phyloP scores from a whole-genome alignment of 2,329 filamentous ascomycete genomes.

The Pleoardoris graminearum region DNA sequence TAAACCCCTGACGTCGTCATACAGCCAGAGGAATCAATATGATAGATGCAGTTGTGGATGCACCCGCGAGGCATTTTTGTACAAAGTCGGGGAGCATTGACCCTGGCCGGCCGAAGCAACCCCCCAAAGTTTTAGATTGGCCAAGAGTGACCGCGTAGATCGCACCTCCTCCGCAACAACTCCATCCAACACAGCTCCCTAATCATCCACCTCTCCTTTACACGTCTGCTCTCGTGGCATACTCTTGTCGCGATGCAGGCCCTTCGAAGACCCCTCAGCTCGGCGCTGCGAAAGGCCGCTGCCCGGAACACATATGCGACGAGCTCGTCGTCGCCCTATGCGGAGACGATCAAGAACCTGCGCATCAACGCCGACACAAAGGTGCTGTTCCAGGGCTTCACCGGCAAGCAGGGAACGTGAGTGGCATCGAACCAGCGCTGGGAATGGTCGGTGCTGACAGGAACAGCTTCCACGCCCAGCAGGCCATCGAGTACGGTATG shows the following conservation, averaged over 20 bases:
- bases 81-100: constrained; percentile 5
- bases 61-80: constrained; percentile 5
- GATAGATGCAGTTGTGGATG: not conserved
- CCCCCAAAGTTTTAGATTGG: constrained; percentile 22
- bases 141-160: constrained; percentile 10
- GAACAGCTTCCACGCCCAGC: constrained; percentile 88
- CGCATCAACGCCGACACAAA: constrained; percentile 92
- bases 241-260: constrained; percentile 73
- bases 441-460: constrained; percentile 18
- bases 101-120: constrained; percentile 6
- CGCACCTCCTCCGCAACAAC: constrained; percentile 19
- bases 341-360: constrained; percentile 66
- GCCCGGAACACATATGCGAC: constrained; percentile 77
- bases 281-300: constrained; percentile 68
- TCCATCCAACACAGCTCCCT: constrained; percentile 14
- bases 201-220: constrained; percentile 8
- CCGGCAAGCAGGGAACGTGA: constrained; percentile 87
- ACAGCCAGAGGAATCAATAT: not conserved
- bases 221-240: constrained; percentile 31
- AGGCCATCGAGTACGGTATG: constrained; percentile 97
- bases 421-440: constrained; percentile 21
- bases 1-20: too few species aligned
- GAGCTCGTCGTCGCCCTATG: constrained; percentile 61
- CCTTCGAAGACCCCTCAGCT: constrained; percentile 72
- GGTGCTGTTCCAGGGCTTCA: constrained; percentile 96